Base-by-base conservation (phyloP, 2,329 filamentous ascomycete species). In the Colletotrichum eremochloae region DNA sequence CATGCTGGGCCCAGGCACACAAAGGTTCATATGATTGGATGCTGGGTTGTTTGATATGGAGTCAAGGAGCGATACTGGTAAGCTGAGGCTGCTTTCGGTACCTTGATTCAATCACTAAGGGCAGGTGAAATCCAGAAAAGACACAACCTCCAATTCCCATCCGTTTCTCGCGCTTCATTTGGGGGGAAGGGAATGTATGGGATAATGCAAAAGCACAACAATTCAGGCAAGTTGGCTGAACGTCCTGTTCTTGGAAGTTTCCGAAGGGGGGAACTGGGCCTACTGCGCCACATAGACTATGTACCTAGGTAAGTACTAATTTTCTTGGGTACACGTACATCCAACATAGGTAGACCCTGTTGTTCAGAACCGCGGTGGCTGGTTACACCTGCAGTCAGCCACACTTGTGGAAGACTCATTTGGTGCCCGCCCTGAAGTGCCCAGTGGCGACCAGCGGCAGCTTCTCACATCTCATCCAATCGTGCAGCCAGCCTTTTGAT, bases 401-500 rank as follows among this genome's bases (percentile, higher is more conserved):
- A 67, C 64, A 38, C 29, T n/a, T 58, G 18, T n/a, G 38, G 63
- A 66, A 48, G 8, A 12, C 46, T 24, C 31, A 31, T 20, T 44
- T 20, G 38, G 18, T 40, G 48, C 46, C 48, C 36, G 48, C 46
- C 48, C 36, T 55, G 48, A 52, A 12, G 50, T 36, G 31, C 24
- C 33, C 42, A 63, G 66, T 63, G 38, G 66, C 40, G n/a, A 63
- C 44, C 36, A 44, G 57, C 60, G 52, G 60, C 67, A 44, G 68
- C 63, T 63, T 46, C 57, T 56, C 52, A 53, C 42, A 58, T 63
- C 65, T 57, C 58, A 58, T 71, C 65, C 68, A 68, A 60, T 68
- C 29, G 65, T 42, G 33, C 57, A 29, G 18, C 50, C 36, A 63
- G 42, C 69, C 36, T 52, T 63, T 53, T 14, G n/a, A 63, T 36